Conservation (phyloP, 441 rosid genomes). For the Adansonia rubrostipa region DNA sequence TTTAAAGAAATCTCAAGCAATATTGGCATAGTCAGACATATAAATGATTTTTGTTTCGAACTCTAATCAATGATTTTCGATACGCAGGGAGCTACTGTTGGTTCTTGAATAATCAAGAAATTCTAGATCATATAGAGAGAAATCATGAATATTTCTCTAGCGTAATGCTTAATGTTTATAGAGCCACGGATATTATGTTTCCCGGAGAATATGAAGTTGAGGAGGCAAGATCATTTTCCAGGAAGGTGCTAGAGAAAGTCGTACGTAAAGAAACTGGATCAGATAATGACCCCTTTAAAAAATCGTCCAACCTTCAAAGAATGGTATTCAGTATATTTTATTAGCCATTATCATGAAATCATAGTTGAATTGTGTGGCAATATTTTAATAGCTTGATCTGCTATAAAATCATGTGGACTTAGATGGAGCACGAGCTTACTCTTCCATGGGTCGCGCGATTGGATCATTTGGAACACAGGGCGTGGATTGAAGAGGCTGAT, state of each 20-base stretch:
- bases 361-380: background rate
- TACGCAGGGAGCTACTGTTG: constrained; percentile 60
- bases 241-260: constrained; percentile 38
- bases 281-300: background rate
- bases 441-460: constrained; percentile 62
- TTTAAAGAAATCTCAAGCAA: background rate
- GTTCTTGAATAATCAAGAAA: constrained; percentile 49
- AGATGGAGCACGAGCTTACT: constrained; percentile 56
- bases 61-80: background rate
- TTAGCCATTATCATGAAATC: background rate
- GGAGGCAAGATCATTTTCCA: constrained; percentile 52
- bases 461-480: constrained; percentile 65
- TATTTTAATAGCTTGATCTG: background rate
- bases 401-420: background rate
- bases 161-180: constrained; percentile 49
- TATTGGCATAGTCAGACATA: background rate
- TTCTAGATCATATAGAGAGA: constrained; percentile 40
- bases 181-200: constrained; percentile 65
- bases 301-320: constrained; percentile 25
- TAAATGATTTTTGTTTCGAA: background rate
- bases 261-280: background rate
- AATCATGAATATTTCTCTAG: constrained; percentile 39
- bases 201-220: constrained; percentile 49
- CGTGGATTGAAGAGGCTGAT: constrained; percentile 60
- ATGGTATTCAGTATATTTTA: constrained; percentile 27